Conservation (phyloP, 495 filamentous ascomycete genomes). For the Lepidopterella palustris region DNA sequence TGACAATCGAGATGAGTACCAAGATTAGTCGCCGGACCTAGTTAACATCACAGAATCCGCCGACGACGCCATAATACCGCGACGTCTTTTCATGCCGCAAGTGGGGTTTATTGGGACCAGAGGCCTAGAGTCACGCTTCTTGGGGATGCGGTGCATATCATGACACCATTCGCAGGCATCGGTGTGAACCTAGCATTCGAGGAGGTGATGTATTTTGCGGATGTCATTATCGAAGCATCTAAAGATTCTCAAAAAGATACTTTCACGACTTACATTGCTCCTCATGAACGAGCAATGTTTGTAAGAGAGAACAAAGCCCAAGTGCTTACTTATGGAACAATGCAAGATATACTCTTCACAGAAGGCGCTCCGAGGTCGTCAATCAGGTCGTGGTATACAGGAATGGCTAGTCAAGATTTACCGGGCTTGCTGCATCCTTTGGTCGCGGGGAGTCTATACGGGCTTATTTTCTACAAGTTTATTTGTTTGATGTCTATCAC, state of each 20-base stretch:
- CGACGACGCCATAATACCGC: background rate
- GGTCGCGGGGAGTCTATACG: no score
- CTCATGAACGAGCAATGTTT: conserved; percentile 39
- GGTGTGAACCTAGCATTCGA: conserved; percentile 55
- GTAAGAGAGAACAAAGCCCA: conserved; percentile 8
- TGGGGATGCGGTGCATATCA: conserved; percentile 58
- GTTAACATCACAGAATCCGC: conserved; percentile 10
- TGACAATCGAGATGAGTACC: conserved; percentile 23
- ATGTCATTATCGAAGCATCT: conserved; percentile 35
- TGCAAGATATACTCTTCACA: background rate
- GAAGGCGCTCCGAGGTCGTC: background rate
- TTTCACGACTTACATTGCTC: conserved; percentile 29
- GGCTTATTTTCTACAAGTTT: no score
- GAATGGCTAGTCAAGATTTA: background rate
- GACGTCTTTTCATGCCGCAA: conserved; percentile 47
- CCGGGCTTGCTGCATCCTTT: background rate
- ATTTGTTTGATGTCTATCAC: no score
- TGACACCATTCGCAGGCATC: conserved; percentile 55
- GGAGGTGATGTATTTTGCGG: conserved; percentile 52
- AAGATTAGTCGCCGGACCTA: conserved; percentile 20
- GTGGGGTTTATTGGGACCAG: conserved; percentile 46
- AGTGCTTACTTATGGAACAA: background rate
- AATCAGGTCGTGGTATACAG: background rate
- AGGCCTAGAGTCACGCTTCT: conserved; percentile 45
- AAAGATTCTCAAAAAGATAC: conserved; percentile 16